Conservation (phyloP, 306 rosid genomes). For the Luffa aegyptiaca region DNA sequence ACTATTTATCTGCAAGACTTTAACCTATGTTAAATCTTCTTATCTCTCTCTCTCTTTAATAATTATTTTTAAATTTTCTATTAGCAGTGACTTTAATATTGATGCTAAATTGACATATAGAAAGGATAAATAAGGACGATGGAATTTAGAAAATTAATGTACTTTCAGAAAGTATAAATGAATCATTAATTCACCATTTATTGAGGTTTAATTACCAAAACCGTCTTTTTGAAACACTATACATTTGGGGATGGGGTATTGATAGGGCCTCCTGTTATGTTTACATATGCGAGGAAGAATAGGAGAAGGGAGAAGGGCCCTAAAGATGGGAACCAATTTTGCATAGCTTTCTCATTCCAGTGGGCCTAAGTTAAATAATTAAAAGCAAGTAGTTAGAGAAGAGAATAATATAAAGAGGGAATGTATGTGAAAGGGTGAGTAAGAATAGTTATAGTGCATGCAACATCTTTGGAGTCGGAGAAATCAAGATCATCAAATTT, state of each 20-base stretch:
- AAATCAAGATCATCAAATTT: background rate
- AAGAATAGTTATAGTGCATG: background rate
- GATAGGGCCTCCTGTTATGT: background rate
- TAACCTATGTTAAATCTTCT: background rate
- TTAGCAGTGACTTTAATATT: background rate
- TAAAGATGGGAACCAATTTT: background rate
- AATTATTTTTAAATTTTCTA: background rate
- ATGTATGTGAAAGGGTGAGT: background rate
- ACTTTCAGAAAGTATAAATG: background rate
- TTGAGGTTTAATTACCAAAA: background rate
- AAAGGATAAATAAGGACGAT: background rate
- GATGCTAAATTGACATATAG: background rate
- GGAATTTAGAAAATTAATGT: background rate
- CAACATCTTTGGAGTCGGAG: background rate
- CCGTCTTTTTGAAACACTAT: background rate
- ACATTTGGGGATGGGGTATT: background rate
- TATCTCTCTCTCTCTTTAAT: background rate
- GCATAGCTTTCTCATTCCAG: background rate
- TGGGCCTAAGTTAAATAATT: background rate
- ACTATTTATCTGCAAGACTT: conserved; percentile 6
- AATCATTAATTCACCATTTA: background rate
- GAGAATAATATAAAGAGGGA: background rate
- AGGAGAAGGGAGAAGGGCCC: background rate
- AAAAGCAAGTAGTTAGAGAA: background rate
- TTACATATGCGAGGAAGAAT: background rate